Base-by-base conservation (phyloP, 2,329 filamentous ascomycete species). In the Fusarium lyarnte region DNA sequence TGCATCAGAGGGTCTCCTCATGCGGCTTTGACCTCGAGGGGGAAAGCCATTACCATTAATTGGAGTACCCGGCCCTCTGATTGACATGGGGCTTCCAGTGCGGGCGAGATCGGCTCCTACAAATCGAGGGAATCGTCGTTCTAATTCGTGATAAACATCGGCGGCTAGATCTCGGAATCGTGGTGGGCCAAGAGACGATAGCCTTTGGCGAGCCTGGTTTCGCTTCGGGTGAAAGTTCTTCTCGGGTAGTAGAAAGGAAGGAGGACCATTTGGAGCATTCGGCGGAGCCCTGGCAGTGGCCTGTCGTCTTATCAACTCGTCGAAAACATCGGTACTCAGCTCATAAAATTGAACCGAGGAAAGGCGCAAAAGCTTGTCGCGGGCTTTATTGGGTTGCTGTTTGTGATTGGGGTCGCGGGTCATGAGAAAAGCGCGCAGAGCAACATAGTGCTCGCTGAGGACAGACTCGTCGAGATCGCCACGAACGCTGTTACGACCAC, bases 311-410 rank as follows among this genome's bases (percentile, higher is more conserved):
- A 97, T 87, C 73, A 98, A 87, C 84, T 99, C 96, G 82, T 99
- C 96, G 83, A 93, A 98, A 43, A 99, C 95, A 83, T 99, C 96
- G 64, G 95, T 98, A 83, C 95, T 98, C 70, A 99, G 88, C 84
- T 99, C 96, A 82, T 97, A 94, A 82, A 99, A 98, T 82, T 99
- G 96, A 33, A 97, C 94, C 3, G 92, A 87, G 2, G 95, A 97
- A 57, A 99, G 88, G 66, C 95, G 91, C 67, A 98, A 87, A 63
- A 98, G 87, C 86, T 99, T 99, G 83, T 98, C 96, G 78, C 95
- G 92, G 62, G 96, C 96, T 82, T 95, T 92, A 83, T 97, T 97
- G 33, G 94, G 91, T 57, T 91, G 92, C 54, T 90, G 88, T 70
- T 92, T 92, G 51, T 89, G 88, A 79, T 92, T 90, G 75, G 94